Evolutionary conservation across 1,284 basidiomycete genomes (phyloP).

Genomic region (Waitea zeae): DNA sequence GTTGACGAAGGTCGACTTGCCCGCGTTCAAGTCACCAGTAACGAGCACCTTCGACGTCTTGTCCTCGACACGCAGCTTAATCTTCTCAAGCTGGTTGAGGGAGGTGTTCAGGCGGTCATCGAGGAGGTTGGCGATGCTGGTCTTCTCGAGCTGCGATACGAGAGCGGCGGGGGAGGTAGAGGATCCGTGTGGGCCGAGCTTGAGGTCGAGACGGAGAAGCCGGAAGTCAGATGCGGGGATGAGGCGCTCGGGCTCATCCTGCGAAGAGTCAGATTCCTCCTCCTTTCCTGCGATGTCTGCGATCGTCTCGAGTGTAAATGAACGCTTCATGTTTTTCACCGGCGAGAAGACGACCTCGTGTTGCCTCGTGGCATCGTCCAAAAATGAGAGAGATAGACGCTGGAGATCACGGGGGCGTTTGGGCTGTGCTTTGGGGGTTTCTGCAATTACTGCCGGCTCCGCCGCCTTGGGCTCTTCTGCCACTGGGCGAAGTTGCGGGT

Average conservation of each 20-base stretch:
- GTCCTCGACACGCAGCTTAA: slow-evolving; percentile 79
- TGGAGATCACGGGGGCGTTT: slow-evolving; percentile 21
- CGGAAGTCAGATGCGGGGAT: slow-evolving; percentile 47
- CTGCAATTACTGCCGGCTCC: slow-evolving; percentile 9
- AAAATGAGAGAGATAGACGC: slow-evolving; percentile 64
- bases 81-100: slow-evolving; percentile 68
- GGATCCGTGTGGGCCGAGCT: slow-evolving; percentile 64
- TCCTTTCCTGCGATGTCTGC: slow-evolving; percentile 25
- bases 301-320: slow-evolving; percentile 37
- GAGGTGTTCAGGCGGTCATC: slow-evolving; percentile 75
- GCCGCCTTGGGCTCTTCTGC: no score
- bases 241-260: slow-evolving; percentile 12
- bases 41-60: slow-evolving; percentile 93
- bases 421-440: slow-evolving; percentile 13
- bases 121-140: slow-evolving; percentile 83
- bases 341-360: slow-evolving; percentile 49
- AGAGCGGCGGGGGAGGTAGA: slow-evolving; percentile 61
- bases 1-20: slow-evolving; percentile 98
- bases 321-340: slow-evolving; percentile 30
- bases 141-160: slow-evolving; percentile 83
- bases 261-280: slow-evolving; percentile 11
- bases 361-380: slow-evolving; percentile 54
- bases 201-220: slow-evolving; percentile 84
- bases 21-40: slow-evolving; percentile 97
- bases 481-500: slow-evolving; percentile 70